Conservation (phyloP, 139 green algal species). For the Micractinium sp. region DNA sequence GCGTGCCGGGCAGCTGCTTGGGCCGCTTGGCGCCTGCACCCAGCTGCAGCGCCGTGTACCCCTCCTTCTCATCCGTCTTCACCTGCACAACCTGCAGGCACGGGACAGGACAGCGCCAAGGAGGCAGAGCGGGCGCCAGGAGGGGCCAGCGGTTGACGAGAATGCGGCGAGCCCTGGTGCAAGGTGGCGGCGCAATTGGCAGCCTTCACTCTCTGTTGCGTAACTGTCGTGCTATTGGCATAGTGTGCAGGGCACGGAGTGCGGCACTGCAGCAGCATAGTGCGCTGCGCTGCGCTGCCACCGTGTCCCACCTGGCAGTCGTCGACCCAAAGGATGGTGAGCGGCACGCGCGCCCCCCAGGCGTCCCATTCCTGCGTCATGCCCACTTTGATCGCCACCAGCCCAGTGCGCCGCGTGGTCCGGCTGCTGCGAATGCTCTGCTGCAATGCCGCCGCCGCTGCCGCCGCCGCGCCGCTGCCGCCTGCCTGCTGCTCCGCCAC, state of each 20-base stretch:
- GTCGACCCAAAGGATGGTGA: constrained; percentile 98
- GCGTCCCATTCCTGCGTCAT: constrained; percentile 98
- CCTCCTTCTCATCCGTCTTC: constrained; percentile 76
- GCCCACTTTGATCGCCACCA: constrained; percentile 93
- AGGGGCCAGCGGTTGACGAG: not conserved
- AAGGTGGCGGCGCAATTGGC: too few relatives aligned
- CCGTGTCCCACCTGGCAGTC: constrained; percentile 81
- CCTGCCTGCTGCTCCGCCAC: not conserved
- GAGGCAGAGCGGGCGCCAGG: not conserved
- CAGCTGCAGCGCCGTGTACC: constrained; percentile 86
- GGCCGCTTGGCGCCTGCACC: constrained; percentile 72
- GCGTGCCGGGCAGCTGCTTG: constrained; percentile 71
- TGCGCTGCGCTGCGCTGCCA: not conserved
- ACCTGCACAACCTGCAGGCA: constrained; percentile 83
- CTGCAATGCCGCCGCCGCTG: not conserved
- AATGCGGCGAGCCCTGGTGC: too few relatives aligned
- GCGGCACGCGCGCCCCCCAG: constrained; percentile 81
- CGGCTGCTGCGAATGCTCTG: constrained; percentile 40
- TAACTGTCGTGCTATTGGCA: not conserved
- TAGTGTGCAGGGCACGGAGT: not conserved
- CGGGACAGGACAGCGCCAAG: not conserved
- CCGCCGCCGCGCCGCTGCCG: not conserved
- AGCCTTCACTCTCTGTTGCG: too few relatives aligned
- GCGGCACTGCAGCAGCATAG: not conserved
- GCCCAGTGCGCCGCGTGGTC: constrained; percentile 67